Percentiles rank a stretch among this genome's conserved stretches.
phyloP scores from a whole-genome alignment of 179 eudicot genomes.

The Drosera spatulata region DNA sequence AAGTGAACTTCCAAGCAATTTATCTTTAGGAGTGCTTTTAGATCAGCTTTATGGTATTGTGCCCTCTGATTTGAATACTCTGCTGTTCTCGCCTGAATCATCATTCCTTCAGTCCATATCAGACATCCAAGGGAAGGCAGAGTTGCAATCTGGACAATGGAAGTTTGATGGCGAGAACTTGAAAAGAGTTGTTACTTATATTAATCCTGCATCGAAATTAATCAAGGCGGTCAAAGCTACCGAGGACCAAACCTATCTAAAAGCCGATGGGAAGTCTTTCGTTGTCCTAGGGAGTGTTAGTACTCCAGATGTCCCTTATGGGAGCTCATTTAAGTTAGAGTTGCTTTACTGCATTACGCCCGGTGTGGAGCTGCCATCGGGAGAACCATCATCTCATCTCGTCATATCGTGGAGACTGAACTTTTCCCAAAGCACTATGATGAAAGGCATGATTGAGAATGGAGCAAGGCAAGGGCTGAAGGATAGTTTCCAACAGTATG shows the following conservation, averaged over 20 bases:
- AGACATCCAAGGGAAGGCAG: slow-evolving; percentile 53
- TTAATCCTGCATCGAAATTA: slow-evolving; percentile 57
- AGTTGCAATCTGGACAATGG: slow-evolving; percentile 67
- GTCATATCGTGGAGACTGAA: slow-evolving; percentile 63
- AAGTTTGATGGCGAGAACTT: slow-evolving; percentile 34
- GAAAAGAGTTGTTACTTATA: slow-evolving; percentile 58
- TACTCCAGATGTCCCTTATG: slow-evolving; percentile 89
- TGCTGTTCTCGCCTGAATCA: slow-evolving; percentile 61
- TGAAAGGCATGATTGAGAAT: slow-evolving; percentile 71
- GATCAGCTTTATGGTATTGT: slow-evolving; percentile 42
- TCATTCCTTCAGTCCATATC: slow-evolving; percentile 46
- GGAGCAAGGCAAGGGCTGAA: slow-evolving; percentile 80
- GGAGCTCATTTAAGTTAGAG: slow-evolving; percentile 51
- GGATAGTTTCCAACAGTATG: slow-evolving; percentile 65
- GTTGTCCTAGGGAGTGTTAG: slow-evolving; percentile 43
- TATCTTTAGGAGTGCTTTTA: slow-evolving; percentile 73
- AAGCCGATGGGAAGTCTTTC: slow-evolving; percentile 58
- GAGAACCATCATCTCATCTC: slow-evolving; percentile 57
- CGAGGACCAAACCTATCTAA: slow-evolving; percentile 65
- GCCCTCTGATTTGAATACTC: slow-evolving; percentile 53
- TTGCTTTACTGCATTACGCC: slow-evolving; percentile 57
- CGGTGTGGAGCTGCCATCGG: slow-evolving; percentile 48
- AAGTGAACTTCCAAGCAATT: slow-evolving; percentile 46
- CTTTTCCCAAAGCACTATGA: slow-evolving; percentile 60
- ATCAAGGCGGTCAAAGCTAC: slow-evolving; percentile 71